These are phyloP conservation scores for Didymosphaeria variabile DNA, from an alignment of 2,329 filamentous ascomycete genomes.

Conservation along the genomic window DNA sequence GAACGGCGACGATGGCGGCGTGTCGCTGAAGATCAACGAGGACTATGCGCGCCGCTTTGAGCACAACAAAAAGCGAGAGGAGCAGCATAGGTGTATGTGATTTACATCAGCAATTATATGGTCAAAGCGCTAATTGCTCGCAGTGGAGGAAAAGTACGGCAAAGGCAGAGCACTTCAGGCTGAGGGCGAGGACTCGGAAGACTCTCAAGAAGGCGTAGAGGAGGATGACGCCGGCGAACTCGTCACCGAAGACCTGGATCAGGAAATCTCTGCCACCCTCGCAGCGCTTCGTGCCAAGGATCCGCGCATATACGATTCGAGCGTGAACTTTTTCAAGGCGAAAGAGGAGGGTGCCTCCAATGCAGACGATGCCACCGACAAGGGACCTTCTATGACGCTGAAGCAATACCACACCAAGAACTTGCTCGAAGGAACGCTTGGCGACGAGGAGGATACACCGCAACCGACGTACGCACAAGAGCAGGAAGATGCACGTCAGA, in stretches of 20 bases:
- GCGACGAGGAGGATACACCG: conserved; percentile 63
- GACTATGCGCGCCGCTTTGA: conserved; percentile 91
- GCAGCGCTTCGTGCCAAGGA: conserved; percentile 90
- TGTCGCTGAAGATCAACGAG: conserved; percentile 80
- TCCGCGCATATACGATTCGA: conserved; percentile 85
- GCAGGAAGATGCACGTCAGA: conserved; percentile 81
- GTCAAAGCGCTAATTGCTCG: conserved; percentile 30
- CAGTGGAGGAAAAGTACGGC: conserved; percentile 89
- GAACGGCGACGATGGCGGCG: conserved; percentile 37
- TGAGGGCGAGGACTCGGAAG: conserved; percentile 62
- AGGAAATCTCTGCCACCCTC: conserved; percentile 85
- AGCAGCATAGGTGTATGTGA: conserved; percentile 72
- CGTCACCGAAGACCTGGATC: conserved; percentile 83
- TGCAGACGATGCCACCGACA: conserved; percentile 59
- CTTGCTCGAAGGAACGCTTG: conserved; percentile 75
- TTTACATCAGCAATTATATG: background rate
- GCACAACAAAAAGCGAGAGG: conserved; percentile 96
- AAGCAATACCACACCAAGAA: conserved; percentile 93
- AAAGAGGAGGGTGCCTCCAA: conserved; percentile 62
- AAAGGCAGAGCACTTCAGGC: conserved; percentile 52
- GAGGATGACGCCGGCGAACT: conserved; percentile 93
- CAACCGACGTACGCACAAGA: conserved; percentile 85
- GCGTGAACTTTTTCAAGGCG: conserved; percentile 78
- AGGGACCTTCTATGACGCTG: conserved; percentile 85
- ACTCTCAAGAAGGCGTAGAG: conserved; percentile 68